Base-by-base conservation (phyloP, 2,329 filamentous ascomycete species). In the Beauveria rudraprayagi region DNA sequence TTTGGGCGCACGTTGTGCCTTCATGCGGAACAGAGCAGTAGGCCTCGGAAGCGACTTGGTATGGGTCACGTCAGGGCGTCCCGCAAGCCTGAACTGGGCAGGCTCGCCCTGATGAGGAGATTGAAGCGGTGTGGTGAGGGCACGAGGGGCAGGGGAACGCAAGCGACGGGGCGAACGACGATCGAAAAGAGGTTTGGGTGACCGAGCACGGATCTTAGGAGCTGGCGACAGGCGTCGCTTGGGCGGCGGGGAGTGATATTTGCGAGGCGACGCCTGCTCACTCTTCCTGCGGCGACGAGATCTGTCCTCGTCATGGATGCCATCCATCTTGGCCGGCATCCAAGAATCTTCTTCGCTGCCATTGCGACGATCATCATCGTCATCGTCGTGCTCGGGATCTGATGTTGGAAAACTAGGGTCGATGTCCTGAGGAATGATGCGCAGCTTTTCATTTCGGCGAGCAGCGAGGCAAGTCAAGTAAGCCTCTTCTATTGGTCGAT, bases 361-460 rank as follows among this genome's bases (percentile, higher is more conserved):
- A 58, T 86, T 79, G 68, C 72, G 84, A 62, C 73, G 77, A 73
- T 73, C 86, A 76, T 70, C 86, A 46, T 90, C 86, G 43, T 91
- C 89, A 52, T 90, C 90, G 30, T 93, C 88, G 66, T 92, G 86
- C 67, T 99, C 94, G 0, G 89, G 90, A 67, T 97, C 94, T 0
- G 92, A 96, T 0, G 92, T 92, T 0, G 94, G 94, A 72, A 99
- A 99, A 70, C 92, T 97, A 1, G 94, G 94, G 70, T 99, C 94
- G 63, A 97, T 96, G 67, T 97, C 94, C 71, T 97, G 94, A n/a
- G 94, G 93, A 34, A 93, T 91, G 34, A 85, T 72, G 64, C 89
- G 86, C 63, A 92, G 88, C 76, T 92, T 96, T 66, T 88, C 87
- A 52, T 87, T 87, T 67, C 92, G 88, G 66, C 90, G 87, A 60